Evolutionary conservation across 148 eudicot genomes (phyloP).

Genomic region (Camellia lanceoleosa): DNA sequence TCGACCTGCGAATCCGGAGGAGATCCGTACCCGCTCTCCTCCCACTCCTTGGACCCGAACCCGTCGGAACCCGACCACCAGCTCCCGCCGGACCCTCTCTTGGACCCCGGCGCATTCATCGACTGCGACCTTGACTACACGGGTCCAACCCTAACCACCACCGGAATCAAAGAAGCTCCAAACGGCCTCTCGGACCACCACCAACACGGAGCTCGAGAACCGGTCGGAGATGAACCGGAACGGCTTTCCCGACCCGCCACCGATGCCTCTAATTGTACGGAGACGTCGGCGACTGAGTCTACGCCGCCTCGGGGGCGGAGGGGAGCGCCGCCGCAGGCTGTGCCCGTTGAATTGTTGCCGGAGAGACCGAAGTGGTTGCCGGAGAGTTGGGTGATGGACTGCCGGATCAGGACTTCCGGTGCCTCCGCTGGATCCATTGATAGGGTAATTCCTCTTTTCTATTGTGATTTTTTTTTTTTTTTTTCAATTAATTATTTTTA

Average conservation of each 20-base stretch:
- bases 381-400: not conserved
- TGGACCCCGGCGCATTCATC: constrained; percentile 13
- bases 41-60: not conserved
- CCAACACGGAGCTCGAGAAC: not conserved
- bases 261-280: not conserved
- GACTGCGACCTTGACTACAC: not conserved
- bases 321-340: not conserved
- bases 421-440: constrained; percentile 15
- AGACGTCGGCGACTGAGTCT: not conserved
- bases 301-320: not conserved
- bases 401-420: constrained; percentile 9
- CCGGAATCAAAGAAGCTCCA: not conserved
- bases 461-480: too few relatives aligned
- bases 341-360: not conserved
- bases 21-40: too few relatives aligned
- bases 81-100: constrained; percentile 9
- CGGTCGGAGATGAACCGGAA: too few relatives aligned
- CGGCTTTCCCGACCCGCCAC: not conserved
- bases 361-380: constrained; percentile 19
- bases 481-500: not conserved
- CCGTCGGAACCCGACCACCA: not conserved
- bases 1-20: too few relatives aligned
- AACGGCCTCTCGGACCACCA: not conserved
- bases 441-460: constrained; percentile 6
- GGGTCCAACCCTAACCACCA: not conserved